Evolutionary conservation across 2,329 filamentous ascomycete species (phyloP).

Genomic region (Cladosporium sp.): DNA sequence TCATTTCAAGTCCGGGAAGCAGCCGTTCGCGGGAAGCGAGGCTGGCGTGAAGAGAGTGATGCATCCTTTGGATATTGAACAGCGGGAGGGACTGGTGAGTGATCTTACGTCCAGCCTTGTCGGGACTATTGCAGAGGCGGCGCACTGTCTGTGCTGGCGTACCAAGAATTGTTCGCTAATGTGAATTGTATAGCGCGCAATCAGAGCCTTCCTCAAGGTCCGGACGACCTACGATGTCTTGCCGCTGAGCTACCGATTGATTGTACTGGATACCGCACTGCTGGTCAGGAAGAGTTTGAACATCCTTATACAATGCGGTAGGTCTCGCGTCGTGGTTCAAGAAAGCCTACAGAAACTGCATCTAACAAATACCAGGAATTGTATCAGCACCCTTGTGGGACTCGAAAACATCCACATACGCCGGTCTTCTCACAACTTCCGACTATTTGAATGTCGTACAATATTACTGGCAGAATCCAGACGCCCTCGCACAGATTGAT

Average conservation of each 20-base stretch:
- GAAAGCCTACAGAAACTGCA: neutral
- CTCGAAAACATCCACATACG: slow-evolving; percentile 86
- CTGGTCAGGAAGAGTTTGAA: slow-evolving; percentile 96
- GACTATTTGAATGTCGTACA: slow-evolving; percentile 99
- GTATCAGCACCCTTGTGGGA: slow-evolving; percentile 98
- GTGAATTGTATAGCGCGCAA: slow-evolving; percentile 64
- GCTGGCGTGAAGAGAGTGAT: neutral
- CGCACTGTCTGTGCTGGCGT: too few relatives aligned
- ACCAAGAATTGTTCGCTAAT: slow-evolving; percentile 4
- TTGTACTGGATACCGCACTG: slow-evolving; percentile 90
- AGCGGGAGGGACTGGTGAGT: slow-evolving; percentile 73
- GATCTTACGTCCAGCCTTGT: slow-evolving; percentile 9
- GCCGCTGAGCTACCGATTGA: slow-evolving; percentile 90
- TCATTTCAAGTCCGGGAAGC: slow-evolving; percentile 2
- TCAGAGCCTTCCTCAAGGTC: slow-evolving; percentile 92
- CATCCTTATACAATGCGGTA: slow-evolving; percentile 94
- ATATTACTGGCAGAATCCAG: slow-evolving; percentile 97
- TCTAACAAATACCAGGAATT: slow-evolving; percentile 61
- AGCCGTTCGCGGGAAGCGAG: neutral
- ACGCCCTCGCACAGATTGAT: slow-evolving; percentile 83
- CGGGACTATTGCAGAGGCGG: neutral
- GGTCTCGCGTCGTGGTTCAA: slow-evolving; percentile 18
- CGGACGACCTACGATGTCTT: slow-evolving; percentile 97
- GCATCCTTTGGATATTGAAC: slow-evolving; percentile 67
- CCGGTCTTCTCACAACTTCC: slow-evolving; percentile 87